Evolutionary conservation across 2,329 filamentous ascomycete genomes (phyloP).

Genomic region (Plectosphaerella plurivora): DNA sequence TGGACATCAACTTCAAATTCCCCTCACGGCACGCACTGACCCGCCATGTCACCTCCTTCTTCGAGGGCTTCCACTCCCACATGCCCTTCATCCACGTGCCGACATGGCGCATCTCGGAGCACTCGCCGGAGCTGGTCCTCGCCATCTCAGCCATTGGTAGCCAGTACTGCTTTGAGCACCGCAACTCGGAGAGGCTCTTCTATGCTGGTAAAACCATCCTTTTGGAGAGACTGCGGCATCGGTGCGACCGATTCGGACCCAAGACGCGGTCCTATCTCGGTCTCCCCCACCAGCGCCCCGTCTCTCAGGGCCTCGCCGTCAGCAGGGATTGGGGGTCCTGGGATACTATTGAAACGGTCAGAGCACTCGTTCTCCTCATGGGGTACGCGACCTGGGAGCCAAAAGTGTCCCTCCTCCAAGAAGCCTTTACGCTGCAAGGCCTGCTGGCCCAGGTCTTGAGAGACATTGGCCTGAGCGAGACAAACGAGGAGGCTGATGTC

Average conservation of each 20-base stretch:
- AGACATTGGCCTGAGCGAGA: conserved; percentile 26
- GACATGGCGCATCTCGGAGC: conserved; percentile 25
- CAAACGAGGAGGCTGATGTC: conserved; percentile 3
- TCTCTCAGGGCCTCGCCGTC: background rate
- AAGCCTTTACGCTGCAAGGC: conserved; percentile 27
- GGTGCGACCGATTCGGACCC: conserved; percentile 16
- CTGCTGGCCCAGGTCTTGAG: conserved; percentile 27
- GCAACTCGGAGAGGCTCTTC: conserved; percentile 27
- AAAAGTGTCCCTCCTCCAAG: conserved; percentile 23
- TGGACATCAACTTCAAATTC: conserved; percentile 23
- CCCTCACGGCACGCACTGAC: conserved; percentile 30
- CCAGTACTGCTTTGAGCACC: conserved; percentile 32
- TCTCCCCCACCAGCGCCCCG: conserved; percentile 9
- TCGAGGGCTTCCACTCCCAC: conserved; percentile 31
- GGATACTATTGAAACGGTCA: conserved; percentile 26
- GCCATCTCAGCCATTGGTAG: conserved; percentile 27
- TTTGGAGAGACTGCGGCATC: conserved; percentile 20
- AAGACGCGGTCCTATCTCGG: conserved; percentile 19
- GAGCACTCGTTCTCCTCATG: conserved; percentile 29
- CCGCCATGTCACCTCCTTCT: conserved; percentile 28
- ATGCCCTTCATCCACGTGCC: conserved; percentile 31
- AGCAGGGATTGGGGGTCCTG: conserved; percentile 14
- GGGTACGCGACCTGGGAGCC: conserved; percentile 32
- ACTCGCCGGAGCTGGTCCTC: conserved; percentile 25
- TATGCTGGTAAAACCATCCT: conserved; percentile 24